A percentile compares a stretch with the other conserved stretches of the same genome.
Evolutionary conservation across 169 alveolate genomes (phyloP).

Genomic region (Cryptosporidium tyzzeri): DNA sequence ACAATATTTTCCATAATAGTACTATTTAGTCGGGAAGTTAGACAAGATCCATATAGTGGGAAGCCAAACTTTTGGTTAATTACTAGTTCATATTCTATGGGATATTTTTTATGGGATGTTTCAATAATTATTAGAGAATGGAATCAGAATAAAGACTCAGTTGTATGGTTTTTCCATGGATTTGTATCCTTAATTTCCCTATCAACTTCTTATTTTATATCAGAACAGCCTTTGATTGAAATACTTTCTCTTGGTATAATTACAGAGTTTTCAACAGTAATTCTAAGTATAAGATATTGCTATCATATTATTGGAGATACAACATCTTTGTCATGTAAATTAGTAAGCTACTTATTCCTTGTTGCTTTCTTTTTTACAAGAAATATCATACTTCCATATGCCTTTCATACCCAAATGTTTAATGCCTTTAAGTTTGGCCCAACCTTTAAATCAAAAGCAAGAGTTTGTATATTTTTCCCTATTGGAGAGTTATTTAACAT

Average conservation of each 20-base stretch:
- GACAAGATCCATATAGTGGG: constrained; percentile 64
- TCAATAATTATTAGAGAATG: constrained; percentile 55
- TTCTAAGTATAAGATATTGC: constrained; percentile 62
- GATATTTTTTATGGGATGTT: constrained; percentile 69
- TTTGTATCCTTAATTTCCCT: constrained; percentile 42
- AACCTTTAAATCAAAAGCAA: constrained; percentile 27
- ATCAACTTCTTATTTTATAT: constrained; percentile 22
- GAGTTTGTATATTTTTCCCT: constrained; percentile 41
- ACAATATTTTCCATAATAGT: constrained; percentile 26
- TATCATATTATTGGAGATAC: constrained; percentile 65
- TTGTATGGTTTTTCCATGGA: constrained; percentile 76
- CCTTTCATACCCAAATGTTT: constrained; percentile 24
- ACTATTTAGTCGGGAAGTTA: constrained; percentile 11
- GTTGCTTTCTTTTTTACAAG: constrained; percentile 63
- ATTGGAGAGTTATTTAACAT: constrained; percentile 52
- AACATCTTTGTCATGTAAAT: constrained; percentile 41
- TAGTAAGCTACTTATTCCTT: constrained; percentile 42
- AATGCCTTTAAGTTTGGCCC: constrained; percentile 42
- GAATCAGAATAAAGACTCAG: constrained; percentile 58
- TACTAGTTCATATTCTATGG: constrained; percentile 52
- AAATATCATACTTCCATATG: constrained; percentile 51
- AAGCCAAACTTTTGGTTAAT: constrained; percentile 60
- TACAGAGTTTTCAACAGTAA: constrained; percentile 61
- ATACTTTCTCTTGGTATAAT: constrained; percentile 59
- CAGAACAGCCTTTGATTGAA: constrained; percentile 55